A percentile compares a stretch with the other conserved stretches of the same genome.
These are phyloP conservation scores for Stachybotrys chlorohalonatus DNA, from an alignment of 2,329 filamentous ascomycete genomes.

Conservation along the genomic window DNA sequence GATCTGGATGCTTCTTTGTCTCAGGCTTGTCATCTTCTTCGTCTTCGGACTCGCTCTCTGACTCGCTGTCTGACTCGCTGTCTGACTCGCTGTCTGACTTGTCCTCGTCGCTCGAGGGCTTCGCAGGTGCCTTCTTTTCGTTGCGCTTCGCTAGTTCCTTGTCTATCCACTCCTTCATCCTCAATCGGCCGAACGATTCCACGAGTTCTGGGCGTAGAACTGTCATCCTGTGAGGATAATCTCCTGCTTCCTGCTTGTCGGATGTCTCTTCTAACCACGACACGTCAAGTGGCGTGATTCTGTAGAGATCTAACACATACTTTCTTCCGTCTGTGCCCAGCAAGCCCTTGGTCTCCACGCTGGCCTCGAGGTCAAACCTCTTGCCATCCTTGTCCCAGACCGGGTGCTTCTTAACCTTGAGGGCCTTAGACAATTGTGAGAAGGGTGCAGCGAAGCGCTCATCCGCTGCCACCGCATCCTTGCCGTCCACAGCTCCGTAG, in stretches of 20 bases:
- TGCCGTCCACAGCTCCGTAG: slow-evolving; percentile 95
- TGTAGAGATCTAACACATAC: slow-evolving; percentile 94
- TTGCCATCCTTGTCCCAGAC: slow-evolving; percentile 97
- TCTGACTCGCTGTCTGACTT: slow-evolving; percentile 4
- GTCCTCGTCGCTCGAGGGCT: slow-evolving; percentile 2
- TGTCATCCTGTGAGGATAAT: slow-evolving; percentile 93
- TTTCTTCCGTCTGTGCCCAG: slow-evolving; percentile 93
- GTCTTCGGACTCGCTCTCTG: slow-evolving; percentile 2
- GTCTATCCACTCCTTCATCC: slow-evolving; percentile 84
- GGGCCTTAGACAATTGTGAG: slow-evolving; percentile 79
- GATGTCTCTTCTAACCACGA: slow-evolving; percentile 73
- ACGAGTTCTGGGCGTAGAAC: slow-evolving; percentile 85
- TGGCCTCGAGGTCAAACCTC: slow-evolving; percentile 84
- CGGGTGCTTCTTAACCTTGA: slow-evolving; percentile 87
- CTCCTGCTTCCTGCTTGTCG: slow-evolving; percentile 30
- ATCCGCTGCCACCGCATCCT: slow-evolving; percentile 87
- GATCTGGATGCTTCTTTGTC: slow-evolving; percentile 59
- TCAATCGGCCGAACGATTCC: slow-evolving; percentile 73
- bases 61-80: slow-evolving; percentile 3
- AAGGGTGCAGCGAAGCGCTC: slow-evolving; percentile 79
- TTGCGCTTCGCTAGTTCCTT: slow-evolving; percentile 60
- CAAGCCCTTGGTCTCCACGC: slow-evolving; percentile 96
- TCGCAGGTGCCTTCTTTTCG: slow-evolving; percentile 15
- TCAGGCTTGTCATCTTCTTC: slow-evolving; percentile 11
- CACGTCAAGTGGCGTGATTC: slow-evolving; percentile 86